Conservation (phyloP, 2,329 filamentous ascomycete species). For the Talaromyces sp. region DNA sequence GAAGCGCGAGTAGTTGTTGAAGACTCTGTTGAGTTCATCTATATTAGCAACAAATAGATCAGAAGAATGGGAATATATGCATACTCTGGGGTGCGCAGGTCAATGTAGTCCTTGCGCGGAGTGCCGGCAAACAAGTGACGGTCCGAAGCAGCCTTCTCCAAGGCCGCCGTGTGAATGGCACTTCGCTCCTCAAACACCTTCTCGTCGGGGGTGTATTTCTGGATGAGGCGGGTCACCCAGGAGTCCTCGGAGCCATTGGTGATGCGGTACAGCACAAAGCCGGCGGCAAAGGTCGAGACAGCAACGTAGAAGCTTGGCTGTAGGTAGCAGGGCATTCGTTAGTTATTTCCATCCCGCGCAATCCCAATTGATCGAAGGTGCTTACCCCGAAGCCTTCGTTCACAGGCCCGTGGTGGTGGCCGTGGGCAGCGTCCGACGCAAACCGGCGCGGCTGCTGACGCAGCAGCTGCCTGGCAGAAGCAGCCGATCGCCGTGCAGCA, state of each 20-base stretch:
- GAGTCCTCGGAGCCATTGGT: slow-evolving; percentile 31
- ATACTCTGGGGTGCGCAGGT: slow-evolving; percentile 61
- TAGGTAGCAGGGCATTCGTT: not conserved
- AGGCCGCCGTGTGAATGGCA: slow-evolving; percentile 53
- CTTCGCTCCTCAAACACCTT: slow-evolving; percentile 53
- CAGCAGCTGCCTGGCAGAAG: slow-evolving; percentile 28
- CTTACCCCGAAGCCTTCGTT: slow-evolving; percentile 44
- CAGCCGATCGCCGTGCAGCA: slow-evolving; percentile 35
- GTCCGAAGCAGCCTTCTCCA: slow-evolving; percentile 61
- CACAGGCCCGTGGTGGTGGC: slow-evolving; percentile 35
- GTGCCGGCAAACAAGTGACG: slow-evolving; percentile 54
- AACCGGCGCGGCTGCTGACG: slow-evolving; percentile 40
- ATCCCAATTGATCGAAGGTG: slow-evolving; percentile 5
- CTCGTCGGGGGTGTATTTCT: slow-evolving; percentile 51
- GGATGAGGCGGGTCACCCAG: slow-evolving; percentile 45
- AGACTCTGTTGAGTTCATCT: slow-evolving; percentile 42
- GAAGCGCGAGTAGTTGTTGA: slow-evolving; percentile 59
- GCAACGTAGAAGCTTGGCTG: slow-evolving; percentile 46
- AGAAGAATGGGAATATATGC: slow-evolving; percentile 24
- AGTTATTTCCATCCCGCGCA: not conserved
- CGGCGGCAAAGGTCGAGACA: slow-evolving; percentile 37
- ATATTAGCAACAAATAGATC: not conserved
- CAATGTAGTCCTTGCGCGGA: slow-evolving; percentile 39
- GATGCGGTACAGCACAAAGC: slow-evolving; percentile 39
- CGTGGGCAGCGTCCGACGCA: slow-evolving; percentile 36